phyloP scores from a whole-genome alignment of 2,329 filamentous ascomycete species.

The Blumeriella jaapii region DNA sequence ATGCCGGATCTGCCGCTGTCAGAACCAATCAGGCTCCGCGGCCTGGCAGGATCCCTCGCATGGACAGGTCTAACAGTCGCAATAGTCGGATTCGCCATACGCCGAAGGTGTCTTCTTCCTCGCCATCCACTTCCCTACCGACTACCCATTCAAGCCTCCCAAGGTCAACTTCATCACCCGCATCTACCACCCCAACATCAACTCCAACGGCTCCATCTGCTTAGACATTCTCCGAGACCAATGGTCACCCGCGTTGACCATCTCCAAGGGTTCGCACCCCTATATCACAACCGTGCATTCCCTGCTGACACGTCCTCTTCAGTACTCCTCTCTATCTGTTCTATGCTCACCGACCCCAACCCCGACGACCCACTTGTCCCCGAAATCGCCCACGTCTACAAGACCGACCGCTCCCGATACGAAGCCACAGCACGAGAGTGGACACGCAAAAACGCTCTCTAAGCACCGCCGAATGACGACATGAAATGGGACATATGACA shows the following conservation, averaged over 20 bases:
- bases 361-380: conserved; percentile 97
- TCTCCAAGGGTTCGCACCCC: conserved; percentile 75
- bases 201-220: conserved; percentile 98
- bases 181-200: conserved; percentile 99
- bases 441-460: conserved; percentile 99
- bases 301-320: neutral
- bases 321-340: conserved; percentile 98
- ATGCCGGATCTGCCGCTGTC: conserved; percentile 8
- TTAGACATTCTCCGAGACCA: conserved; percentile 97
- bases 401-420: conserved; percentile 92
- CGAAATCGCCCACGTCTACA: conserved; percentile 99
- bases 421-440: conserved; percentile 95
- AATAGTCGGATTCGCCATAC: conserved; percentile 87
- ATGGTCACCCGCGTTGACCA: conserved; percentile 97
- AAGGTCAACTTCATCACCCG: conserved; percentile 99
- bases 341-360: conserved; percentile 99
- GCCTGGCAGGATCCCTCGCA: conserved; percentile 6
- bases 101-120: conserved; percentile 98
- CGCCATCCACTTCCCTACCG: conserved; percentile 96
- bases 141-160: conserved; percentile 99
- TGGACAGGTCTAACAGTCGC: conserved; percentile 15
- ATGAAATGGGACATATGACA: neutral
- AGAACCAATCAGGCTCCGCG: conserved; percentile 12
- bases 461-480: conserved; percentile 22
- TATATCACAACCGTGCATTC: too few relatives aligned